A percentile compares a stretch with the other conserved stretches of the same genome.
Evolutionary conservation across 768 basidiomycete genomes (phyloP).

Genomic region (Lactifluus subvellereus): DNA sequence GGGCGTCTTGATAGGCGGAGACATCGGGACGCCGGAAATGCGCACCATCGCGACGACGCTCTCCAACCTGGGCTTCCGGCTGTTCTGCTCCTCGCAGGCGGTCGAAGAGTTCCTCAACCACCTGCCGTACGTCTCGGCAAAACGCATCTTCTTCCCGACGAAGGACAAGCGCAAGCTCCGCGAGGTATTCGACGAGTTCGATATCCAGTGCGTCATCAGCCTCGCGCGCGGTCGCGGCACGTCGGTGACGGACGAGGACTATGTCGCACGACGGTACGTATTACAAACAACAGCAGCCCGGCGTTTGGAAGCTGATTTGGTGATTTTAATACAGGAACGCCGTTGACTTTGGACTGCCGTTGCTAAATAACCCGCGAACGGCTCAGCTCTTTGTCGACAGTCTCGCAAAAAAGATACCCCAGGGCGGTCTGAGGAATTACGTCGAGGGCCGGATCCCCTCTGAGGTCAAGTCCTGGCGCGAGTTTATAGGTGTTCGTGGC

Average conservation of each 20-base stretch:
- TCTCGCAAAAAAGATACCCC: slow-evolving; percentile 75
- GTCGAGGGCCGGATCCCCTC: slow-evolving; percentile 82
- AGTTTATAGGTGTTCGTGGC: slow-evolving; percentile 73
- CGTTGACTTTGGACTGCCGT: slow-evolving; percentile 54
- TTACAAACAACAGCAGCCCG: not conserved
- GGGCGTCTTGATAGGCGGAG: slow-evolving; percentile 91
- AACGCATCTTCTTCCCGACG: slow-evolving; percentile 94
- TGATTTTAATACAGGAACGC: slow-evolving; percentile 10
- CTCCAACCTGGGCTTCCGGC: slow-evolving; percentile 85
- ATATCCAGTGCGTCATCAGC: slow-evolving; percentile 94
- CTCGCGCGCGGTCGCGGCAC: slow-evolving; percentile 74
- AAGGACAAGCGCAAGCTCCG: slow-evolving; percentile 94
- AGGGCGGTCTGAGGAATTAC: slow-evolving; percentile 73
- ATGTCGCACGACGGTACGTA: slow-evolving; percentile 83
- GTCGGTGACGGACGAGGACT: slow-evolving; percentile 85
- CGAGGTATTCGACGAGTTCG: slow-evolving; percentile 89
- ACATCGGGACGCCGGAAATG: slow-evolving; percentile 85
- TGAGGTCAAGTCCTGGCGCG: slow-evolving; percentile 89
- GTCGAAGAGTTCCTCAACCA: slow-evolving; percentile 80
- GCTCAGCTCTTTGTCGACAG: slow-evolving; percentile 90
- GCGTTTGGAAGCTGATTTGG: not conserved
- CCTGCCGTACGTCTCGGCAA: slow-evolving; percentile 70
- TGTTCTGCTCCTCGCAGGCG: slow-evolving; percentile 77
- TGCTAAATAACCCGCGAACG: slow-evolving; percentile 85
- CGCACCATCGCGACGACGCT: slow-evolving; percentile 71